Evolutionary conservation across 2,329 filamentous ascomycete genomes (phyloP).

Genomic region (Aspergillus uvarum): DNA sequence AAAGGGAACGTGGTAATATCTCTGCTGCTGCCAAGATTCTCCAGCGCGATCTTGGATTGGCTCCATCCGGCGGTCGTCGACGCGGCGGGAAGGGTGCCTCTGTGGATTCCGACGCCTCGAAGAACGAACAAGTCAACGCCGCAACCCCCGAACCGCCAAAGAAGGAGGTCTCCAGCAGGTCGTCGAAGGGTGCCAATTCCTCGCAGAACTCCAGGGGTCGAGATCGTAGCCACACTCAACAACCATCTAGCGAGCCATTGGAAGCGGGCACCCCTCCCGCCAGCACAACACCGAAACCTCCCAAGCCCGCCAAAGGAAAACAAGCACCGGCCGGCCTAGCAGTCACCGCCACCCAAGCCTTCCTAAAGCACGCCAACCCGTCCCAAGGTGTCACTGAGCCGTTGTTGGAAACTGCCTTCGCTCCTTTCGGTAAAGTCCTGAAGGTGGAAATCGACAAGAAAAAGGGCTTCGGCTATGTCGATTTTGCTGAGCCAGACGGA

Average conservation of each 20-base stretch:
- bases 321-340: conserved; percentile 14
- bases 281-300: conserved; percentile 21
- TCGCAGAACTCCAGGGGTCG: conserved; percentile 19
- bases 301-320: conserved; percentile 33
- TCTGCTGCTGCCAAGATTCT: conserved; percentile 59
- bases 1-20: conserved; percentile 54
- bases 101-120: conserved; percentile 26
- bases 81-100: conserved; percentile 34
- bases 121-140: conserved; percentile 18
- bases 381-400: conserved; percentile 89
- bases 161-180: conserved; percentile 23
- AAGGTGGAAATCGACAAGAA: conserved; percentile 91
- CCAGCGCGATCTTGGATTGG: conserved; percentile 61
- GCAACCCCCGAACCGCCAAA: conserved; percentile 22
- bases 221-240: conserved; percentile 8
- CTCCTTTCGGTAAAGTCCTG: conserved; percentile 69
- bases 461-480: conserved; percentile 91
- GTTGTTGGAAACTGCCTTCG: conserved; percentile 71
- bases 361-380: conserved; percentile 79
- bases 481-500: conserved; percentile 72
- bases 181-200: conserved; percentile 19
- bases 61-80: conserved; percentile 45
- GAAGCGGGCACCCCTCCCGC: conserved; percentile 17
- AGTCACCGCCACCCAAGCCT: conserved; percentile 52
- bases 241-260: conserved; percentile 26